Conservation (phyloP, 352 stramenopile species). For the Thalassiosira exigua region DNA sequence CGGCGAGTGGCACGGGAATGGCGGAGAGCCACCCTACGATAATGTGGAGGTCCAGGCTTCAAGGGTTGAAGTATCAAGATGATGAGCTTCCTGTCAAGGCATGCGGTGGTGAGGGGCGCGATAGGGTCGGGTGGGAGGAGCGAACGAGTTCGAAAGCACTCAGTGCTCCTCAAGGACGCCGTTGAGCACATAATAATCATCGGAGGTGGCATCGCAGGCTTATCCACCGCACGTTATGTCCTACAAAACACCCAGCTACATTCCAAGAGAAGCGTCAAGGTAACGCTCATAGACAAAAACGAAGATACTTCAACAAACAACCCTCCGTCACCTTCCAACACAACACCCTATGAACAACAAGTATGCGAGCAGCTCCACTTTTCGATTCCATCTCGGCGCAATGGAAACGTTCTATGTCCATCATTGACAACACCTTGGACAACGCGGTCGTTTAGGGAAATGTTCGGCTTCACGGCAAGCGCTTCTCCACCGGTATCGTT, state of each 20-base stretch:
- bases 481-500: slow-evolving; percentile 11
- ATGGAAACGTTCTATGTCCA: slow-evolving; percentile 51
- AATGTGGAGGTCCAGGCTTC: too few species aligned
- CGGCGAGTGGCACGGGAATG: too few species aligned
- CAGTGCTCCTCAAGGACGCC: too few species aligned
- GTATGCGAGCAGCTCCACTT: slow-evolving; percentile 14
- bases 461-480: slow-evolving; percentile 22
- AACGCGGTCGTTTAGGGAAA: slow-evolving; percentile 30
- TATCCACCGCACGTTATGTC: slow-evolving; percentile 45
- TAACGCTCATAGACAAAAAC: slow-evolving; percentile 52
- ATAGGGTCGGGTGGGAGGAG: too few species aligned
- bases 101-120: too few species aligned
- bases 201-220: slow-evolving; percentile 46
- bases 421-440: slow-evolving; percentile 49
- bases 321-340: neutral
- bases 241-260: slow-evolving; percentile 6
- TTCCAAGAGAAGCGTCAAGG: too few species aligned
- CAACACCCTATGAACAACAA: slow-evolving; percentile 13
- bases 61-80: too few species aligned
- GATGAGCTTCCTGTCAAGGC: too few species aligned
- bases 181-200: slow-evolving; percentile 47
- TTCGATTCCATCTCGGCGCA: slow-evolving; percentile 44
- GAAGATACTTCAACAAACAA: neutral
- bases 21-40: too few species aligned
- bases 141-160: too few species aligned